phyloP scores from a whole-genome alignment of 768 basidiomycete genomes.

The Russula vinacea region DNA sequence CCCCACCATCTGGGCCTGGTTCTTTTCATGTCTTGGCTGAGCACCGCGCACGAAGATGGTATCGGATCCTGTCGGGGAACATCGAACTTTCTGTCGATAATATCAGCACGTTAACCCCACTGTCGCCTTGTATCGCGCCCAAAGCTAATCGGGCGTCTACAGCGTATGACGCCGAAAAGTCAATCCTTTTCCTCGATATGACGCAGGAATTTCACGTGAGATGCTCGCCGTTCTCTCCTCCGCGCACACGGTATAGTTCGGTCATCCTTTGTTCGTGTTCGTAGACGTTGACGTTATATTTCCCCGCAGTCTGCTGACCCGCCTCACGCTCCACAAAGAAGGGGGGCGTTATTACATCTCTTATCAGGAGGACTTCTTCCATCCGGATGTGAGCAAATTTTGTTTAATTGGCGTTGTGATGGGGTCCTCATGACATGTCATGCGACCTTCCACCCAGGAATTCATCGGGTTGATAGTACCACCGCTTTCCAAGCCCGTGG shows the following conservation, averaged over 20 bases:
- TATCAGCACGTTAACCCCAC: constrained; percentile 1
- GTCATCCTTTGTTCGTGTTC: neutral
- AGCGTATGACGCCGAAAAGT: constrained; percentile 50
- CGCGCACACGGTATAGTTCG: constrained; percentile 47
- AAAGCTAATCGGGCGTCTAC: neutral
- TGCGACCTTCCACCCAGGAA: constrained; percentile 37
- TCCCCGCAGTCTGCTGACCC: constrained; percentile 36
- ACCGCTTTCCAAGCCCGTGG: constrained; percentile 41
- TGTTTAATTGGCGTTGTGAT: neutral
- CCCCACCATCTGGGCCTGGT: neutral
- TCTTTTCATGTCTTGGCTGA: neutral
- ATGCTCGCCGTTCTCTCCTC: constrained; percentile 44
- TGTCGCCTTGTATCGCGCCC: neutral
- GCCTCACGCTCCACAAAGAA: constrained; percentile 49
- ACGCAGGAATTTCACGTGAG: constrained; percentile 54
- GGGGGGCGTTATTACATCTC: constrained; percentile 40
- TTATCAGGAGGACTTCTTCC: constrained; percentile 52
- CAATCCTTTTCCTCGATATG: constrained; percentile 50
- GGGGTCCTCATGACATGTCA: neutral
- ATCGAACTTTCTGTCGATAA: constrained; percentile 1
- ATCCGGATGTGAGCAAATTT: constrained; percentile 44
- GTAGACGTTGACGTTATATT: neutral
- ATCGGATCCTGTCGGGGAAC: neutral
- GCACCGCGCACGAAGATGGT: neutral
- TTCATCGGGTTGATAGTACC: constrained; percentile 46